A percentile compares a stretch with the other conserved stretches of the same genome.
These are phyloP conservation scores for Ilyonectria robusta DNA, from an alignment of 2,329 filamentous ascomycete genomes.

Conservation along the genomic window DNA sequence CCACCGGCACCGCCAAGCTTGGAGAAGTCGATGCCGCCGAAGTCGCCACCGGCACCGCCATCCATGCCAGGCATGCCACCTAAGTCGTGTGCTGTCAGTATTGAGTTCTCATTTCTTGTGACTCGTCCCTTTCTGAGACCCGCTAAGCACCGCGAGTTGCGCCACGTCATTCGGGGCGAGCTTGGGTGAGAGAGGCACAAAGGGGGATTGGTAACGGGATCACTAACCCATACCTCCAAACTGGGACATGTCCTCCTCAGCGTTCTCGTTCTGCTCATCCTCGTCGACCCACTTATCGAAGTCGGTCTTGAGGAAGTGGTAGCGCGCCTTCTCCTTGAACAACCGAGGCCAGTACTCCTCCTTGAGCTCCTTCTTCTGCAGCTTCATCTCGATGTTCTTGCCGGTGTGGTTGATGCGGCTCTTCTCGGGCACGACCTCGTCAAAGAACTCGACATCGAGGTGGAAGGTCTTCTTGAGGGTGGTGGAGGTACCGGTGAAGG, in stretches of 20 bases:
- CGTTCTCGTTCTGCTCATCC: conserved; percentile 95
- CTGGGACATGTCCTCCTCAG: conserved; percentile 83
- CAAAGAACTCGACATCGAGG: conserved; percentile 89
- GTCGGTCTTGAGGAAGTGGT: conserved; percentile 96
- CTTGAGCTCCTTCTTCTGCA: conserved; percentile 97
- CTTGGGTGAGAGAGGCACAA: not conserved
- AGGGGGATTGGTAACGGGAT: not conserved
- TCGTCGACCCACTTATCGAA: conserved; percentile 99
- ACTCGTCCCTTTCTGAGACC: not conserved
- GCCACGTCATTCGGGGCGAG: not conserved
- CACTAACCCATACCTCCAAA: conserved; percentile 75
- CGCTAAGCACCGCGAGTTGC: not conserved
- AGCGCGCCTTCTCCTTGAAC: conserved; percentile 90
- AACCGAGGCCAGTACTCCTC: conserved; percentile 96
- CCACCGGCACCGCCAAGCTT: conserved; percentile 78
- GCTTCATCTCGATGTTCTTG: conserved; percentile 89
- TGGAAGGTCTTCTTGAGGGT: conserved; percentile 90
- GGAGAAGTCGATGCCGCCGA: conserved; percentile 93
- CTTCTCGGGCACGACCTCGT: conserved; percentile 87
- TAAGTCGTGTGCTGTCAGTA: conserved; percentile 40
- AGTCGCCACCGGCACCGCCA: conserved; percentile 68
- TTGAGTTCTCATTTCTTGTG: conserved; percentile 11
- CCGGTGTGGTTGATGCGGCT: conserved; percentile 90
- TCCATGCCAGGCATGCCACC: conserved; percentile 70
- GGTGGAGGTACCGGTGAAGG: conserved; percentile 86